Evolutionary conservation across 345 rosid species (phyloP), one percentile per base, ranked within the genome.

Genomic region (Arabis hirsuta): DNA sequence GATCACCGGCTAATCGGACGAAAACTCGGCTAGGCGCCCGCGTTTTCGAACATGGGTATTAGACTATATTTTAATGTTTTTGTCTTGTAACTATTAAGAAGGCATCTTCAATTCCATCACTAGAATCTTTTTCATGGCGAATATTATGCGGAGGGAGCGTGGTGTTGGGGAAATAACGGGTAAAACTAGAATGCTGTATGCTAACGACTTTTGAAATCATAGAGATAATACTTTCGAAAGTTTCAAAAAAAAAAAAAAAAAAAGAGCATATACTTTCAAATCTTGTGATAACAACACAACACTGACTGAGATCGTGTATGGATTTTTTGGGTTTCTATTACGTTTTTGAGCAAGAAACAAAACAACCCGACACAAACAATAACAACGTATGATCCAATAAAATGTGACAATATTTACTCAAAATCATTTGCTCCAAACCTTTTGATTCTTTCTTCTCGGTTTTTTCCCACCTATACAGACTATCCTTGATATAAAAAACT

Each of bases 391-490:
- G 43, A 26, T 24, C 29, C 43, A 39, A 41, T 60, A 12, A 71
- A 26, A 50, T 12, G 36, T 26, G 22, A 8, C 59, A 48, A 38
- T 59, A 71, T 71, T 60, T 71, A 71, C 74, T 57, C 60, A 71
- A 41, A 71, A 60, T 26, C 29, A 41, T 3, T 69, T 22, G 48
- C 27, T 69, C 16, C 39, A 24, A 24, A 58, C 39, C 50, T 47
- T 22, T 16, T 48, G 48, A 24, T 38, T 57, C 48, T 34, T 22
- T 29, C 48, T 34, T 22, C 2, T 22, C 24, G 24, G 1, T 22
- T 22, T 48, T 57, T 47, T 29, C 11, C 38, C 42, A 41, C 43
- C 38, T 59, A 19, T 38, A 41, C 64, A 59, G 27, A 46, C 67
- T 46, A 22, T 22, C 24, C 24, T 45, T 0, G 7, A 38, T 3